Conservation (phyloP, 2,329 filamentous ascomycete species). For the Cryphonectria nitschkei region DNA sequence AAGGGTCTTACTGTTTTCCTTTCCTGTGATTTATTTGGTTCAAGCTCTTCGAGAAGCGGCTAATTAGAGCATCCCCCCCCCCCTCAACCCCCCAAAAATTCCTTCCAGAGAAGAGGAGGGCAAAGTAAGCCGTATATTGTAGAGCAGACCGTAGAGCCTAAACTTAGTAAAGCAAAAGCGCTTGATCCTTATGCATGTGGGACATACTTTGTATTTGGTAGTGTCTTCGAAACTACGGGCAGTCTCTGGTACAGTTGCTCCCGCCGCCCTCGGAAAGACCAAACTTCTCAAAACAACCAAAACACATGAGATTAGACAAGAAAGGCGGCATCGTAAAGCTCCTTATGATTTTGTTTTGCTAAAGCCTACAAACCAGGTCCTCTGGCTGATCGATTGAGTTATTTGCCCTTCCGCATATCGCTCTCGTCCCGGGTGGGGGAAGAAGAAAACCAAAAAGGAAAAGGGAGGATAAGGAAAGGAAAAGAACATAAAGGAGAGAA, state of each 20-base stretch:
- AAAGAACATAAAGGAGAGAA: background rate
- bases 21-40: too few relatives aligned
- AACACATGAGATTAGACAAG: background rate
- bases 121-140: background rate
- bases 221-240: background rate
- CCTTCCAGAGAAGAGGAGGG: background rate
- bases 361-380: conserved; percentile 2
- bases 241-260: background rate
- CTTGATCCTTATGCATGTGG: background rate
- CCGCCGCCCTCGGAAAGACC: background rate
- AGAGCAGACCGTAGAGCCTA: too few relatives aligned
- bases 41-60: too few relatives aligned
- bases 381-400: background rate
- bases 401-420: background rate
- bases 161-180: background rate
- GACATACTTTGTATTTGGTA: background rate
- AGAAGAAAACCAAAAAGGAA: background rate
- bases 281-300: background rate
- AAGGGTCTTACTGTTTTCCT: too few relatives aligned
- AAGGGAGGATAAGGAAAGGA: conserved; percentile 8
- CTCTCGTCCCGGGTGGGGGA: background rate
- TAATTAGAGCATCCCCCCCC: too few relatives aligned
- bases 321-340: background rate
- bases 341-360: conserved; percentile 1
- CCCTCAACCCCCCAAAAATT: too few relatives aligned